Base-by-base conservation (phyloP, 192 early-diverging fungal species). In the Radiomyces spectabilis region DNA sequence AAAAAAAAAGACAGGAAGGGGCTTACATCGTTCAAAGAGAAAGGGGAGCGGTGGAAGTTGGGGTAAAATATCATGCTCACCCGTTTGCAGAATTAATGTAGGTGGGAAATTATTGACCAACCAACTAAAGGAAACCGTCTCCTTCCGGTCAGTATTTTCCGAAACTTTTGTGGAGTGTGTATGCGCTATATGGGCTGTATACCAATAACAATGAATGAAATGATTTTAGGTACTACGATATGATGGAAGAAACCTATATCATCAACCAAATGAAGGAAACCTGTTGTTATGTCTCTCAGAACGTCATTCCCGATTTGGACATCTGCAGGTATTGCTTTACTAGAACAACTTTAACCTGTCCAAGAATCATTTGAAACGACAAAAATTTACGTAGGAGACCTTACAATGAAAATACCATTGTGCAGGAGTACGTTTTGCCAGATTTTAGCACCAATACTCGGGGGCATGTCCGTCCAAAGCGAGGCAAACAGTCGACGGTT, bases 191-290 rank as follows among this genome's bases (percentile, higher is more conserved):
- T 37, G 27, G 22, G 26, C 31, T 25, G 3, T n/a, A 40, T 52
- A 13, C 16, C 59, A 15, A 32, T n/a, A 27, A 2, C 21, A 46
- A 13, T 1, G 15, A 16, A n/a, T n/a, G n/a, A n/a, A n/a, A n/a
- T n/a, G n/a, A n/a, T n/a, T n/a, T n/a, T 51, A 78, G 79, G 41
- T 81, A 89, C 54, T 94, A 86, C 80, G 85, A 94, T 55, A 94
- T 94, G 92, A 94, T 91, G 89, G 89, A 94, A 45, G 89, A 94
- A 64, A 87, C 89, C 0, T 85, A 78, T 48, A 71, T 94, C n/a
- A 81, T 94, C 45, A 87, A 85, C 53, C 73, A 86, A 18, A 81
- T 89, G 53, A 94, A 94, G 66, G 88, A 92, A 65, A 68, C 74
- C 4, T 88, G 87, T 59, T 92, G 92, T 56, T 91, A 79, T 70